phyloP scores from a whole-genome alignment of 2,329 filamentous ascomycete species.

The Penicillium sp. region DNA sequence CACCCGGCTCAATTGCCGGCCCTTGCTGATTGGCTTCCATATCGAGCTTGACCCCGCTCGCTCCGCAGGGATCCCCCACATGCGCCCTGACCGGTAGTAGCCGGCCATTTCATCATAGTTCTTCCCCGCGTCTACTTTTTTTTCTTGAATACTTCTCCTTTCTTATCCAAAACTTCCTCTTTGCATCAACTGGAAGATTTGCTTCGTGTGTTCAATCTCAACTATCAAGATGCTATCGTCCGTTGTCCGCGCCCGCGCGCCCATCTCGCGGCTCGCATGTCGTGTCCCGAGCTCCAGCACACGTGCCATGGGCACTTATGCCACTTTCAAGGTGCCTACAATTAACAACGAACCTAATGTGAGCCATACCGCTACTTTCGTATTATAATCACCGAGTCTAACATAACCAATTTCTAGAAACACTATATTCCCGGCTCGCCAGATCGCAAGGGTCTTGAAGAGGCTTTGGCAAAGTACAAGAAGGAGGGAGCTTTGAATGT shows the following conservation, averaged over 20 bases:
- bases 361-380: conserved; percentile 39
- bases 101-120: conserved; percentile 21
- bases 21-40: conserved; percentile 1
- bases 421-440: conserved; percentile 81
- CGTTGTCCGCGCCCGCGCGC: conserved; percentile 28
- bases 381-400: conserved; percentile 1
- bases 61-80: not conserved
- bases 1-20: conserved; percentile 20
- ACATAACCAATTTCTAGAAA: conserved; percentile 55
- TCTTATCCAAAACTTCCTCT: conserved; percentile 8
- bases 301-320: conserved; percentile 56
- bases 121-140: conserved; percentile 28
- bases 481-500: conserved; percentile 69
- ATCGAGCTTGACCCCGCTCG: not conserved
- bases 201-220: not conserved
- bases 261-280: conserved; percentile 21
- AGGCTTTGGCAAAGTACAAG: conserved; percentile 67
- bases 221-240: conserved; percentile 29
- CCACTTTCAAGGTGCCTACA: conserved; percentile 80
- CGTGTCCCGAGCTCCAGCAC: conserved; percentile 22
- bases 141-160: conserved; percentile 8
- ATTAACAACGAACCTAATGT: conserved; percentile 96
- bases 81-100: conserved; percentile 18
- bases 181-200: not conserved
- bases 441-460: conserved; percentile 70